A percentile compares a stretch with the other conserved stretches of the same genome.
Conservation (phyloP, 208 protist genomes). For the Leishmania mexicana region DNA sequence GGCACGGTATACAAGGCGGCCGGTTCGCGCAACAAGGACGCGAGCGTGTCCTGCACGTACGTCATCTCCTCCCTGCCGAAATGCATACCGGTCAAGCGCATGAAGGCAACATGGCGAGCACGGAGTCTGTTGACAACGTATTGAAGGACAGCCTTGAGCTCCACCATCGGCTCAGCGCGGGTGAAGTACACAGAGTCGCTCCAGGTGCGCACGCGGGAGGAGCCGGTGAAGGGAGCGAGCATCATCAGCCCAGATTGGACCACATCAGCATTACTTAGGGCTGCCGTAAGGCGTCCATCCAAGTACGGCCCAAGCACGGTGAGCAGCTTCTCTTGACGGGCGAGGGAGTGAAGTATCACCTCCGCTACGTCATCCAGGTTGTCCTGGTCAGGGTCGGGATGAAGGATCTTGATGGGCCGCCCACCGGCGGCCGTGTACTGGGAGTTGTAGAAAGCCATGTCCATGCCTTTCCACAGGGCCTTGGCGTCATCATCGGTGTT, state of each 20-base stretch:
- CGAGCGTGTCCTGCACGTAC: not conserved
- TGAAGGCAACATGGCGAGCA: constrained; percentile 47
- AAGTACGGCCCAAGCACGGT: constrained; percentile 35
- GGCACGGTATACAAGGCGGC: not conserved
- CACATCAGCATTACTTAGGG: constrained; percentile 15
- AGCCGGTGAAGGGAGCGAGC: constrained; percentile 46
- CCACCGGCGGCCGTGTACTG: constrained; percentile 14
- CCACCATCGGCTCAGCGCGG: constrained; percentile 35
- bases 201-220: constrained; percentile 37
- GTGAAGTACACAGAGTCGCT: constrained; percentile 45
- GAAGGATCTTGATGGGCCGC: constrained; percentile 20
- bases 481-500: not conserved
- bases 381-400: not conserved
- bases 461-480: constrained; percentile 28
- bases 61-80: constrained; percentile 30
- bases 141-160: constrained; percentile 36
- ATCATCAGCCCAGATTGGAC: constrained; percentile 25
- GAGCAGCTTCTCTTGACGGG: constrained; percentile 8
- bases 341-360: not conserved
- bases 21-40: not conserved
- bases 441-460: constrained; percentile 29
- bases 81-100: constrained; percentile 43
- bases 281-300: constrained; percentile 5
- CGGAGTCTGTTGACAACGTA: constrained; percentile 32
- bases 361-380: not conserved